A percentile compares a stretch with the other conserved stretches of the same genome.
Conservation (phyloP, 805 yeast genomes). For the Zygosaccharomyces bailii region DNA sequence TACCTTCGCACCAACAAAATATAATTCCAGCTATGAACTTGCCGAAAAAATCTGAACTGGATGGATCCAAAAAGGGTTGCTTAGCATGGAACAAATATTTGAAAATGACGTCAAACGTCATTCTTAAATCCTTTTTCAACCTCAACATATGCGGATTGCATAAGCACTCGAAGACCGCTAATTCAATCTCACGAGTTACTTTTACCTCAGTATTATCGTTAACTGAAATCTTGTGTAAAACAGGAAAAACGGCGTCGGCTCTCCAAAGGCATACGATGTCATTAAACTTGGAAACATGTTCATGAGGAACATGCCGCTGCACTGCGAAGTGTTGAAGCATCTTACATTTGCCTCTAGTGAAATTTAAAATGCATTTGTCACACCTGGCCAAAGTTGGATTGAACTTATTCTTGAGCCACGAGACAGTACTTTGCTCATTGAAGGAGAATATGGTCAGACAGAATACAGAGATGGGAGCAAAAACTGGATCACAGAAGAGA, state of each 20-base stretch:
- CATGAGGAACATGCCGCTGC: constrained; percentile 48
- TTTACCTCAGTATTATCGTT: constrained; percentile 21
- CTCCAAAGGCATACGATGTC: constrained; percentile 39
- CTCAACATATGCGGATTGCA: constrained; percentile 52
- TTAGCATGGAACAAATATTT: constrained; percentile 31
- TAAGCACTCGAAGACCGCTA: constrained; percentile 45
- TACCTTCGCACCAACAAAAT: constrained; percentile 55
- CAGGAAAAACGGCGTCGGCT: constrained; percentile 26
- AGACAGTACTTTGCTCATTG: constrained; percentile 42
- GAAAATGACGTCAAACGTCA: constrained; percentile 39
- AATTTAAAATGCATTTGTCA: constrained; percentile 50
- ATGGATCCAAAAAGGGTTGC: constrained; percentile 28
- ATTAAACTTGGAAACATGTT: constrained; percentile 36
- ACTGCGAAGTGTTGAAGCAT: constrained; percentile 51
- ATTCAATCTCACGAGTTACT: constrained; percentile 26
- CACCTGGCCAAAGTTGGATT: constrained; percentile 46
- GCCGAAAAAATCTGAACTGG: constrained; percentile 14
- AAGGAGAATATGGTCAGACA: constrained; percentile 60
- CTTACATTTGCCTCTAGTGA: constrained; percentile 50
- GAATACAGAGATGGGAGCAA: constrained; percentile 50
- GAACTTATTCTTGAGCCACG: constrained; percentile 42
- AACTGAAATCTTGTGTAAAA: constrained; percentile 23
- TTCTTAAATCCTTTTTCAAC: constrained; percentile 35
- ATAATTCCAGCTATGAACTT: constrained; percentile 49
- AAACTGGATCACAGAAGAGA: constrained; percentile 52